These are phyloP conservation scores for Erythrophleum ivorense DNA, from an alignment of 331 rosid genomes.

Conservation along the genomic window DNA sequence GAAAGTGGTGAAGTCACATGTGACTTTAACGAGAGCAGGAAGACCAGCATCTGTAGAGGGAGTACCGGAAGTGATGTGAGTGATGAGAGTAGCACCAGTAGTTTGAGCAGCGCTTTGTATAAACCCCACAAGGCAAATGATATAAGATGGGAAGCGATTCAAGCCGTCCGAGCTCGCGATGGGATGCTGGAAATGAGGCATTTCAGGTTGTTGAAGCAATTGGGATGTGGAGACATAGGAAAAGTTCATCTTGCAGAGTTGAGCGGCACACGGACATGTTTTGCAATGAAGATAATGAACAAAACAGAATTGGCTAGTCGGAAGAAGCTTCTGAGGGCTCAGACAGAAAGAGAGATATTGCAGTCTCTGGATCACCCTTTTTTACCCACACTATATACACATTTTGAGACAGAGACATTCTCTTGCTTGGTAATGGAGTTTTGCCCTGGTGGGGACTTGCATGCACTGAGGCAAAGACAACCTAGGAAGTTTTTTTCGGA, in stretches of 20 bases:
- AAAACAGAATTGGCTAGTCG: conserved; percentile 77
- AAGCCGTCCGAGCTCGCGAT: conserved; percentile 68
- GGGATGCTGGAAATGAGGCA: conserved; percentile 84
- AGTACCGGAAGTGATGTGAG: conserved; percentile 92
- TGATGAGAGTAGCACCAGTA: conserved; percentile 86
- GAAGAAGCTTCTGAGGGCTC: conserved; percentile 92
- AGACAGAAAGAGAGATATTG: conserved; percentile 95
- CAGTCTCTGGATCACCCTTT: conserved; percentile 99
- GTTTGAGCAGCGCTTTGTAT: conserved; percentile 77
- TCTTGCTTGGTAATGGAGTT: conserved; percentile 96
- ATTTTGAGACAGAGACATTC: conserved; percentile 84
- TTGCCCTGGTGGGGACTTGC: conserved; percentile 96
- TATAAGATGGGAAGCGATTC: conserved; percentile 94
- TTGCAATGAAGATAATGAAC: conserved; percentile 97
- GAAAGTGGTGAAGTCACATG: conserved; percentile 62
- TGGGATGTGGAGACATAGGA: conserved; percentile 98
- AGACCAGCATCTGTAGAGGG: conserved; percentile 84
- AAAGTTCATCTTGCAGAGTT: conserved; percentile 86
- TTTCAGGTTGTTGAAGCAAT: conserved; percentile 72
- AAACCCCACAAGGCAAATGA: conserved; percentile 95
- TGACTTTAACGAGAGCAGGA: conserved; percentile 81
- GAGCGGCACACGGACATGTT: conserved; percentile 81
- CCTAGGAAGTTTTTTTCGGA: conserved; percentile 86
- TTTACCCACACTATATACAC: conserved; percentile 86
- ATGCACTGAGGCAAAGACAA: conserved; percentile 89